phyloP scores from a whole-genome alignment of 805 yeast genomes.

The Schwanniomyces pseudopolymorphus region DNA sequence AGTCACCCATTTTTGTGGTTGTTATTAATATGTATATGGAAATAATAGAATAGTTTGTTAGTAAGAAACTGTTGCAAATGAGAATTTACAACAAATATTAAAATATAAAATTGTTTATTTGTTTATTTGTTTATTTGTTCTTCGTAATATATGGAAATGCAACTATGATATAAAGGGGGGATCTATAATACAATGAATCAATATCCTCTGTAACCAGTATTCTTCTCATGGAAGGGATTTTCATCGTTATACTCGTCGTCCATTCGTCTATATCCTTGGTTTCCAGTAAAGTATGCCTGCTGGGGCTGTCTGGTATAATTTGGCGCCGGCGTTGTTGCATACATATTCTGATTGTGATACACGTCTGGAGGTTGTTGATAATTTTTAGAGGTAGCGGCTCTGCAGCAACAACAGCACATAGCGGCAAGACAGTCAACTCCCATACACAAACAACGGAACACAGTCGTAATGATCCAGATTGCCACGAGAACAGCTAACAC shows the following conservation, averaged over 20 bases:
- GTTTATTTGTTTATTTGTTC: neutral
- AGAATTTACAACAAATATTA: neutral
- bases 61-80: neutral
- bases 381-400: constrained; percentile 19
- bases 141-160: neutral
- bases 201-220: neutral
- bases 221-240: constrained; percentile 3
- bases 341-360: constrained; percentile 35
- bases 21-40: neutral
- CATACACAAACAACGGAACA: constrained; percentile 60
- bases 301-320: constrained; percentile 6
- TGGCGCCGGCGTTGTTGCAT: constrained; percentile 18
- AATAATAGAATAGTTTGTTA: neutral
- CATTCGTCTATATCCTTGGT: constrained; percentile 2
- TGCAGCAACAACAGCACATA: constrained; percentile 49
- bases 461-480: constrained; percentile 55
- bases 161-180: neutral
- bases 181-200: neutral
- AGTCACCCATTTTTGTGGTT: neutral
- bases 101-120: neutral
- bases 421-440: constrained; percentile 45
- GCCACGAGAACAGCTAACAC: constrained; percentile 53
- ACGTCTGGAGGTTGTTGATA: constrained; percentile 10
- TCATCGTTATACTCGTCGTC: neutral
- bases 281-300: constrained; percentile 3